phyloP scores from a whole-genome alignment of 345 rosid species.

The Gossypium stocksii region DNA sequence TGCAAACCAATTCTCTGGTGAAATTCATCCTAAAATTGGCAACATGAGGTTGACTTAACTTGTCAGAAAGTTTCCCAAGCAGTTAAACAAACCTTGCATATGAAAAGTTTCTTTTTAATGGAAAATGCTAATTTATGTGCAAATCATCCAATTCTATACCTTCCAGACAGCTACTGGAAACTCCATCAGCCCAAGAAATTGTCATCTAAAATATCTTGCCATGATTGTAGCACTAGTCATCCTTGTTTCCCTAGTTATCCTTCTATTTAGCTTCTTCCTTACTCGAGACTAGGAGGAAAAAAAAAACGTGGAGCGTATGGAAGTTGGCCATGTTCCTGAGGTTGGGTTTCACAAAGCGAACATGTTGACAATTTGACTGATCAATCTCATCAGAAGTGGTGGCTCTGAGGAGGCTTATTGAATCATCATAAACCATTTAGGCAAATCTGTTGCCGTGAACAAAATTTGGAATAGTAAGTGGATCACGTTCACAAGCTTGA shows the following conservation, averaged over 20 bases:
- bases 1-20: not conserved
- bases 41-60: not conserved
- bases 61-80: not conserved
- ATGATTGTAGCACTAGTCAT: not conserved
- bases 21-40: not conserved
- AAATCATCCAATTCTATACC: not conserved
- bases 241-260: not conserved
- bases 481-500: not conserved
- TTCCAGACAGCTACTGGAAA: not conserved
- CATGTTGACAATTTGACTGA: not conserved
- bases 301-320: not conserved
- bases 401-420: not conserved
- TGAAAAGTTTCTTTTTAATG: not conserved
- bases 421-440: not conserved
- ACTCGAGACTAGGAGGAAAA: not conserved
- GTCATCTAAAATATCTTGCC: not conserved
- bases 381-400: not conserved
- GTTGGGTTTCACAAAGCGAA: not conserved
- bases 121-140: not conserved
- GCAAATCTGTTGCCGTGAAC: not conserved
- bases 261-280: not conserved
- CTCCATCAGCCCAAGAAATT: not conserved
- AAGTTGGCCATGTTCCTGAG: not conserved
- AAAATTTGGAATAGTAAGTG: not conserved
- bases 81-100: not conserved